Base-by-base conservation (phyloP, 805 yeast species). In the Saccharomycopsis guyanensis region DNA sequence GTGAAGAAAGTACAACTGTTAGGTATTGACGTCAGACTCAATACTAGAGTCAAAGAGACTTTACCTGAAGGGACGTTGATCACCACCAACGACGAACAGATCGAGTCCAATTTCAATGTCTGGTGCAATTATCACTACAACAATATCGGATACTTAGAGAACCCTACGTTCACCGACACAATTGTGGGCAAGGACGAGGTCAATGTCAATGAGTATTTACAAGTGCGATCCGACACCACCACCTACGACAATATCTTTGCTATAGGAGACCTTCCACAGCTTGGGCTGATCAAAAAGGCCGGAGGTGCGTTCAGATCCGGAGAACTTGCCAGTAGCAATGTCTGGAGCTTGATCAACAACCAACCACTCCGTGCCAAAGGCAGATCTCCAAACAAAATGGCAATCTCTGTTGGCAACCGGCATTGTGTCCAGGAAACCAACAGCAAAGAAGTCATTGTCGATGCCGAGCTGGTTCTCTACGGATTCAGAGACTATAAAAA, bases 251-350 rank as follows among this genome's bases (percentile, higher is more conserved):
- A 68, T 40, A 51, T 68, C 10, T 68, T 64, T 53, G 66, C 63
- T 36, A 52, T 63, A 24, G 72, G 72, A 19, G 72, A 68, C 50
- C 50, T 67, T 27, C 57, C 56, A 10, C 61, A 64, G 23, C 43
- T 62, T 23, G 62, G 62, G n/a, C 63, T 66, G 34, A 64, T 68
- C 47, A 68, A 68, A 53, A 63, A 66, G 3, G 70, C 71, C 3
- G 71, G 71, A 2, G 67, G 65, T 51, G 72, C 72, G 6, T 34
- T 38, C 23, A 52, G 54, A 43, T 52, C 53, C 53, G 65, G 61
- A 10, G 50, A 53, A 12, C 53, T 55, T 20, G 64, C 56, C 8
- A 58, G 60, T 15, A 49, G 52, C 36, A 62, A 62, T 45, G 39
- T 59, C 19, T 38, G 52, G 3, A 46, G 53, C 23, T 25, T 51